These are phyloP conservation scores for Chaetomium sp. DNA, from an alignment of 2,329 filamentous ascomycete species.

Conservation along the genomic window DNA sequence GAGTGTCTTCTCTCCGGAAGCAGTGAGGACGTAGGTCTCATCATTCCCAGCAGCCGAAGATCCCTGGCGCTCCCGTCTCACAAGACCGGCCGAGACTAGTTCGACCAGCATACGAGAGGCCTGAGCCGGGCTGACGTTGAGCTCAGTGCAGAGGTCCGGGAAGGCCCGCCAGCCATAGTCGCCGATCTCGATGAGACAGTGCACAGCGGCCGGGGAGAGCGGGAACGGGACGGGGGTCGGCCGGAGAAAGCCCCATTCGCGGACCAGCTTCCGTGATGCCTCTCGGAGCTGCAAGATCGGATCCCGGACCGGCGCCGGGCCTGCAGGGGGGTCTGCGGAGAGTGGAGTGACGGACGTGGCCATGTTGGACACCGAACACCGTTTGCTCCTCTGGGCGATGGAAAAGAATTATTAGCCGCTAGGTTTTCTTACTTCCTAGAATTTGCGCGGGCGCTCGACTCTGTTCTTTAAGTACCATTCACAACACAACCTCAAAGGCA, in stretches of 20 bases:
- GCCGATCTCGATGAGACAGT: constrained; percentile 25
- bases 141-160: constrained; percentile 16
- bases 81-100: constrained; percentile 9
- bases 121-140: constrained; percentile 16
- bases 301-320: not conserved
- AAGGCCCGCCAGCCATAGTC: constrained; percentile 12
- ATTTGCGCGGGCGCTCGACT: not conserved
- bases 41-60: not conserved
- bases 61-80: constrained; percentile 8
- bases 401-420: no score
- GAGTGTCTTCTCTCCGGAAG: constrained; percentile 15
- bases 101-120: constrained; percentile 7
- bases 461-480: not conserved
- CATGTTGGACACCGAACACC: not conserved
- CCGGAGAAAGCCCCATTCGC: constrained; percentile 25
- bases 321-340: not conserved
- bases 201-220: constrained; percentile 19
- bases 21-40: constrained; percentile 16
- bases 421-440: no score
- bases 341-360: not conserved
- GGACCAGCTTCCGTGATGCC: constrained; percentile 23
- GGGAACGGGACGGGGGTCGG: constrained; percentile 17
- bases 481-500: not conserved
- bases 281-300: constrained; percentile 16
- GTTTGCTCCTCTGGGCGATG: not conserved